These are phyloP conservation scores for Acanthamoeba quina DNA, from an alignment of 208 protist species.

Conservation along the genomic window DNA sequence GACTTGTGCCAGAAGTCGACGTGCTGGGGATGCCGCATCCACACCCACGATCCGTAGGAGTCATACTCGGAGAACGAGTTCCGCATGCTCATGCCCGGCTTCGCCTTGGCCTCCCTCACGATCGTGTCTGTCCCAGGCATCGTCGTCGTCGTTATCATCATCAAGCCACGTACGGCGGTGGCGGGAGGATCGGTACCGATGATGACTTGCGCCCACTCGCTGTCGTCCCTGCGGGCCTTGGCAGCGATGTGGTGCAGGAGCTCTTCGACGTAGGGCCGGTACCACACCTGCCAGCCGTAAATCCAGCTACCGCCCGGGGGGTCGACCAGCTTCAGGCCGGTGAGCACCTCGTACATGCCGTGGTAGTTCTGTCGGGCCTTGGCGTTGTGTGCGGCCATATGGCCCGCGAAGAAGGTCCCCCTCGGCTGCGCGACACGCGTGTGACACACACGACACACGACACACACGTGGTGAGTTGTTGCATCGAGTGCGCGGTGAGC, in stretches of 20 bases:
- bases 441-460: background rate
- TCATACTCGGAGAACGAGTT: slow-evolving; percentile 64
- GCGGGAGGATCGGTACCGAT: background rate
- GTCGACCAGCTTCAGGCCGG: background rate
- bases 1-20: slow-evolving; percentile 55
- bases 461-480: background rate
- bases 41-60: slow-evolving; percentile 59
- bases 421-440: background rate
- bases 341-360: slow-evolving; percentile 31
- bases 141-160: background rate
- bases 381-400: background rate
- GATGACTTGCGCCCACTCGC: slow-evolving; percentile 24
- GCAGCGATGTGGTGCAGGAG: background rate
- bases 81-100: background rate
- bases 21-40: slow-evolving; percentile 20
- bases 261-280: slow-evolving; percentile 7
- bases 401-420: slow-evolving; percentile 34
- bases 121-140: background rate
- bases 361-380: background rate
- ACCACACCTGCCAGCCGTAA: slow-evolving; percentile 61
- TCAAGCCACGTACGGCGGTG: background rate
- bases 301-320: slow-evolving; percentile 49
- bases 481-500: background rate
- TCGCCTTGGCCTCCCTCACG: background rate
- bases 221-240: background rate